These are phyloP conservation scores for Takakia lepidozioides DNA, from an alignment of 225 moss, liverwort and hornwort species.

Conservation along the genomic window DNA sequence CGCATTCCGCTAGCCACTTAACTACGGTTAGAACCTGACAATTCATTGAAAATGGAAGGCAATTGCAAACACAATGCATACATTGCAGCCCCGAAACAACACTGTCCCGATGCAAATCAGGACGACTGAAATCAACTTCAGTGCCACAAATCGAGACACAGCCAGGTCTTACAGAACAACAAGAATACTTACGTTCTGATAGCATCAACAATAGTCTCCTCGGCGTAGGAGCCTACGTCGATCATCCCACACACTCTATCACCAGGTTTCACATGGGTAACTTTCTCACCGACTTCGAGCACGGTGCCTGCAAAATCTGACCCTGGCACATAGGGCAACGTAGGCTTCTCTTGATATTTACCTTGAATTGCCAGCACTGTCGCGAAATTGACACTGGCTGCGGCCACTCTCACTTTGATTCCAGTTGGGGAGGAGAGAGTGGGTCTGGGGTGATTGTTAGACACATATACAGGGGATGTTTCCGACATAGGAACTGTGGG, in stretches of 20 bases:
- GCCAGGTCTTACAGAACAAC: too few species aligned
- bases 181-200: constrained; percentile 26
- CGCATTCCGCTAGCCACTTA: background rate
- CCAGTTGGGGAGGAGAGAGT: constrained; percentile 45
- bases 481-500: constrained; percentile 63
- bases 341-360: constrained; percentile 83
- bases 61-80: background rate
- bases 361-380: constrained; percentile 73
- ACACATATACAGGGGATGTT: constrained; percentile 48
- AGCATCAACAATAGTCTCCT: constrained; percentile 58
- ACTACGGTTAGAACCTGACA: background rate
- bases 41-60: background rate
- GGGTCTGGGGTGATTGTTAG: constrained; percentile 44
- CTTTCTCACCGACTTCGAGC: constrained; percentile 48
- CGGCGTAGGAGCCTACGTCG: constrained; percentile 44
- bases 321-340: constrained; percentile 74
- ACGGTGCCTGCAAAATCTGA: constrained; percentile 82
- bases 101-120: background rate
- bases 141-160: too few species aligned
- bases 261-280: constrained; percentile 55
- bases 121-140: constrained; percentile 8
- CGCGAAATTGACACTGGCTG: constrained; percentile 78
- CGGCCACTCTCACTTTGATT: constrained; percentile 54
- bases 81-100: background rate
- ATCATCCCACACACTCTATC: constrained; percentile 68